Percentiles rank a stretch among this genome's conserved stretches.
Conservation (phyloP, 176 grass and related monocot species). For the Tuctoria greenei region DNA sequence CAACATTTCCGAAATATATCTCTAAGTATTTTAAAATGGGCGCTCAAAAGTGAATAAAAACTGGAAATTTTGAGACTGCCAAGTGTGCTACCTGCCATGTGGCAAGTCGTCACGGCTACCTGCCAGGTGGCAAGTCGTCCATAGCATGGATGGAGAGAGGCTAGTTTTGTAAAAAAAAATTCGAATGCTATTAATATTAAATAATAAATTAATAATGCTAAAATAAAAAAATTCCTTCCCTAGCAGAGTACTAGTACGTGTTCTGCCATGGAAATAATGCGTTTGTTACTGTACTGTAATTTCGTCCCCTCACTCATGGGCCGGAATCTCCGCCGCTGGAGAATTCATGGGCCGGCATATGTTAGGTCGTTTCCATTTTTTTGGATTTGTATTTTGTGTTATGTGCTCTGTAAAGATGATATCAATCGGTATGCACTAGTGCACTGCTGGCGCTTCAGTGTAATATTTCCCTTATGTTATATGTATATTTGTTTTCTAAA, state of each 20-base stretch:
- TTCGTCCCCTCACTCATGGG: conserved; percentile 5
- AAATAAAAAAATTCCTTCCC: too few species aligned
- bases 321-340: conserved; percentile 23
- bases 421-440: conserved; percentile 45
- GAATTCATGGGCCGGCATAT: conserved; percentile 27
- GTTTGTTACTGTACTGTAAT: neutral
- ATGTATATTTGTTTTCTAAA: neutral
- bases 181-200: too few species aligned
- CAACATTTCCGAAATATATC: too few species aligned
- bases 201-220: too few species aligned
- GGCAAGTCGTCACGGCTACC: too few species aligned
- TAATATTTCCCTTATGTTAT: conserved; percentile 31
- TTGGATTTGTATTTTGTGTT: conserved; percentile 1
- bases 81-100: too few species aligned
- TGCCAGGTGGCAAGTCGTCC: too few species aligned
- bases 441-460: conserved; percentile 57
- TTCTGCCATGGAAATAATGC: conserved; percentile 25
- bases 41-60: too few species aligned
- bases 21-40: too few species aligned
- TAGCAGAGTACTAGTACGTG: neutral
- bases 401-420: conserved; percentile 7
- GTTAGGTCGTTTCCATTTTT: neutral
- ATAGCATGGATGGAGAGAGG: too few species aligned
- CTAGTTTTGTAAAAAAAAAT: too few species aligned
- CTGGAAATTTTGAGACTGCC: too few species aligned